Percentiles rank a stretch among this genome's conserved stretches.
These are phyloP conservation scores for Kwoniella mangroviensis DNA, from an alignment of 768 basidiomycete genomes.

Conservation along the genomic window DNA sequence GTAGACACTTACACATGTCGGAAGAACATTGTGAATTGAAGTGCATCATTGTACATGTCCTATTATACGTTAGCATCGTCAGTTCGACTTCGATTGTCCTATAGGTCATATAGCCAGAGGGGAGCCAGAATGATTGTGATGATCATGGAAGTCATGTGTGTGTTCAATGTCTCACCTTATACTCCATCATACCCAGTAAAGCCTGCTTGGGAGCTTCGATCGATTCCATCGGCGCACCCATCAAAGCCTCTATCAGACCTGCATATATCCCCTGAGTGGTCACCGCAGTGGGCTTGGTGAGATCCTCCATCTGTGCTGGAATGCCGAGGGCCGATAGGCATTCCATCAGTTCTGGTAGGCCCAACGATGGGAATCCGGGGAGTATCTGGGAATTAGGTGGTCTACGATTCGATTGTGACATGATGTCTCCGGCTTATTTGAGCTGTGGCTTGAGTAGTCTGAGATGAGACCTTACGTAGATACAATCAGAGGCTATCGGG, in stretches of 20 bases:
- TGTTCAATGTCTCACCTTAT: slow-evolving; percentile 39
- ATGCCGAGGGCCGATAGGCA: slow-evolving; percentile 47
- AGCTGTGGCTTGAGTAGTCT: too few species aligned
- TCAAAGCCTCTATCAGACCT: slow-evolving; percentile 40
- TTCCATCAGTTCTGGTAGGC: slow-evolving; percentile 32
- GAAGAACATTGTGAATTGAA: slow-evolving; percentile 55
- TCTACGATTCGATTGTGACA: slow-evolving; percentile 27
- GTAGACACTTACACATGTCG: slow-evolving; percentile 44
- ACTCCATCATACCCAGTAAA: slow-evolving; percentile 55
- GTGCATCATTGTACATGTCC: slow-evolving; percentile 46
- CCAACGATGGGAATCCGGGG: slow-evolving; percentile 40
- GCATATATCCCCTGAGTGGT: slow-evolving; percentile 45
- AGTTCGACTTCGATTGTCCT: too few species aligned
- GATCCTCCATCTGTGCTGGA: slow-evolving; percentile 37
- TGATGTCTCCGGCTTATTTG: neutral
- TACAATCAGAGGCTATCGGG: too few species aligned
- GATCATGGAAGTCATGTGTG: too few species aligned
- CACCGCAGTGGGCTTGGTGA: slow-evolving; percentile 34
- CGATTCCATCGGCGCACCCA: slow-evolving; percentile 43
- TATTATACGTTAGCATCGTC: slow-evolving; percentile 2
- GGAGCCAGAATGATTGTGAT: too few species aligned
- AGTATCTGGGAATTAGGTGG: slow-evolving; percentile 14
- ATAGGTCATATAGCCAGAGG: too few species aligned
- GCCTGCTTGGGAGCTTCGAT: slow-evolving; percentile 47
- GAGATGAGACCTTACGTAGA: too few species aligned